phyloP scores from a whole-genome alignment of 73 alveolate species.

The Blepharisma stoltei region DNA sequence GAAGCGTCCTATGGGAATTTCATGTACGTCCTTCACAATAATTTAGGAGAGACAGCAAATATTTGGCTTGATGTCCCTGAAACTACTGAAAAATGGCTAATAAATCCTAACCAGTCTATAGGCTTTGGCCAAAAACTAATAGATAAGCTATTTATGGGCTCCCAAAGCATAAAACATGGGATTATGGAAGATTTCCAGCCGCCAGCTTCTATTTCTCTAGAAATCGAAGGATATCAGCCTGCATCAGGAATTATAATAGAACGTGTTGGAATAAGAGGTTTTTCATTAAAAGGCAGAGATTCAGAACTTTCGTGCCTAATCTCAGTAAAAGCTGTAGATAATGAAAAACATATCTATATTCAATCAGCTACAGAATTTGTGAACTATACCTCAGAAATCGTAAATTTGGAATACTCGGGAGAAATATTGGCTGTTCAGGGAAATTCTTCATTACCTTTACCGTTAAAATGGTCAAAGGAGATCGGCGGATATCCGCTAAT shows the following conservation, averaged over 20 bases:
- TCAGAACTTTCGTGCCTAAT: neutral
- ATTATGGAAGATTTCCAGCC: conserved; percentile 13
- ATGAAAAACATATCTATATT: neutral
- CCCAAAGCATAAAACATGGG: neutral
- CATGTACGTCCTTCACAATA: neutral
- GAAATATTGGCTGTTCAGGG: neutral
- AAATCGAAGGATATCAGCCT: conserved; percentile 13
- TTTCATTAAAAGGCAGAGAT: neutral
- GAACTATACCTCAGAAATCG: neutral
- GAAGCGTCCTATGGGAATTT: conserved; percentile 4
- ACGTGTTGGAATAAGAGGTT: neutral
- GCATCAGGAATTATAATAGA: neutral
- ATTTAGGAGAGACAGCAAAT: neutral
- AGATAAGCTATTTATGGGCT: too few species aligned
- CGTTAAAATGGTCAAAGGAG: neutral
- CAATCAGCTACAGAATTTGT: neutral
- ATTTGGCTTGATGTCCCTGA: conserved; percentile 22
- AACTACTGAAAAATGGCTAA: neutral
- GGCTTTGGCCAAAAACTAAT: too few species aligned
- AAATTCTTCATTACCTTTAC: neutral
- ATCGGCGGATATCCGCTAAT: neutral
- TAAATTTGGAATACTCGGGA: neutral
- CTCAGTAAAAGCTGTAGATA: neutral
- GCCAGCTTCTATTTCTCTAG: neutral
- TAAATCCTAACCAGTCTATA: too few species aligned